Percentiles rank a stretch among this genome's conserved stretches.
Conservation (phyloP, 306 rosid genomes). For the Lathyrus sativus region DNA sequence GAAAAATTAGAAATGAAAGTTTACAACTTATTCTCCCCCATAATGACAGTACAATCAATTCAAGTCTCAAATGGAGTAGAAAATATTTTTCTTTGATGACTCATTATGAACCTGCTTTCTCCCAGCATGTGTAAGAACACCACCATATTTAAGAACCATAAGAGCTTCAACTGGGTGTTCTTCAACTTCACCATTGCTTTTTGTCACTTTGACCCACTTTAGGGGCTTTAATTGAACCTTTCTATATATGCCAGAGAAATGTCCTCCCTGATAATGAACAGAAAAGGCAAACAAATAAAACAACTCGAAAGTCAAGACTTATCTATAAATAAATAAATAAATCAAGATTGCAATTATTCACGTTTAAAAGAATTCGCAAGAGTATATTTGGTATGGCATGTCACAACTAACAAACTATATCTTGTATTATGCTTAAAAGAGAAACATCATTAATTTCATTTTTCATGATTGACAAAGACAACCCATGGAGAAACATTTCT, state of each 20-base stretch:
- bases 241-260: slow-evolving; percentile 95
- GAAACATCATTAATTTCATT: slow-evolving; percentile 25
- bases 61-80: slow-evolving; percentile 28
- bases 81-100: slow-evolving; percentile 7
- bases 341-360: slow-evolving; percentile 29
- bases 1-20: slow-evolving; percentile 28
- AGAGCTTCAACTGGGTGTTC: slow-evolving; percentile 96
- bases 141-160: slow-evolving; percentile 97
- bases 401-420: slow-evolving; percentile 29
- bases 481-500: slow-evolving; percentile 22
- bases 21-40: slow-evolving; percentile 28
- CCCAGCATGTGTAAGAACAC: slow-evolving; percentile 99
- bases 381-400: slow-evolving; percentile 24
- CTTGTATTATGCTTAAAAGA: slow-evolving; percentile 29
- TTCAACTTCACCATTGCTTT: slow-evolving; percentile 75
- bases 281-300: slow-evolving; percentile 38
- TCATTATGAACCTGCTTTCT: slow-evolving; percentile 80
- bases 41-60: slow-evolving; percentile 9
- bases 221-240: slow-evolving; percentile 97
- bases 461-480: slow-evolving; percentile 12
- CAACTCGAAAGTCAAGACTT: slow-evolving; percentile 9
- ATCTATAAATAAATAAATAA: not conserved
- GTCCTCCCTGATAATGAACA: slow-evolving; percentile 72
- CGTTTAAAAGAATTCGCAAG: slow-evolving; percentile 21
- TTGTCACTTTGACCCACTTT: slow-evolving; percentile 81